Evolutionary conservation across 129 eudicot genomes (phyloP), one percentile per base, ranked within the genome.

Genomic region (Flaveria robusta): DNA sequence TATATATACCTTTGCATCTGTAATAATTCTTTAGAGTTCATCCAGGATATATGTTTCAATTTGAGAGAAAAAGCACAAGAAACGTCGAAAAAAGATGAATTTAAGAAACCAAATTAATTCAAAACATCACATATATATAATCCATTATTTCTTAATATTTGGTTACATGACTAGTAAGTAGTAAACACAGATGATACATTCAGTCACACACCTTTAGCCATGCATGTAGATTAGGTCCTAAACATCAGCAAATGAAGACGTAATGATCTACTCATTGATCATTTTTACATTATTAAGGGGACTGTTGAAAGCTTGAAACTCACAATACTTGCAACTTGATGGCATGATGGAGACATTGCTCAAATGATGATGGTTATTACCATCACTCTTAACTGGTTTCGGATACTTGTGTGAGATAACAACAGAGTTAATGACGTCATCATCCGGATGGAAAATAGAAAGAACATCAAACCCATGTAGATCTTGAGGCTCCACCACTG

Each of bases 271-370:
- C 74, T 87, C 96, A 56, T 83, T 89, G 9, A 87, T 74, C 81
- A 81, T 58, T 49, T 77, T 77, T 76, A 83, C 77, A 47, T 83
- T 81, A 66, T 66, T 56, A 29, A 86, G 73, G 3, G 89, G 84
- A 65, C 49, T 49, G 49, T 72, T 81, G 60, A 82, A 77, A 16
- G 66, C 50, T n/a, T 83, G 84, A 18, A 78, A 52, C 77, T 85
- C 96, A 26, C 83, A 81, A 74, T 87, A 87, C 81, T 87, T 87
- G 83, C 88, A 82, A 31, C 80, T 85, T 10, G 72, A 47, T 45
- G 80, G 80, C 22, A 74, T 79, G 60, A 81, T 20, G 23, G 70
- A 42, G 10, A 68, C 76, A n/a, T 49, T 23, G 1, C 60, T 20
- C 15, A 27, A 26, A 24, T 19, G 3, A 55, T 1, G 26, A 0